Conservation (phyloP, 2,329 filamentous ascomycete genomes). For the Ceratocystis diversiconidia region DNA sequence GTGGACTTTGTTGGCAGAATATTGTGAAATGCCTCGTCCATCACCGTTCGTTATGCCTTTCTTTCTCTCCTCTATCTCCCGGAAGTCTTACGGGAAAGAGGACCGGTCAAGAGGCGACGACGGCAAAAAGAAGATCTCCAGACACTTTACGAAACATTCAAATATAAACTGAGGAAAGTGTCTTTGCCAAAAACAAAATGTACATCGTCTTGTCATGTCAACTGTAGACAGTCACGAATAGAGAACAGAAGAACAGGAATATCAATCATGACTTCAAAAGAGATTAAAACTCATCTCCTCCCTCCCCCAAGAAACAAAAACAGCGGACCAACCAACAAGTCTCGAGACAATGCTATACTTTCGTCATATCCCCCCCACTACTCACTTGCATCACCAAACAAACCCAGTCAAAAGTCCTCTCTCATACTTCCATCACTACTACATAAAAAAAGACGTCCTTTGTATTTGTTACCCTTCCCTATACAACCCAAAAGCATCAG, state of each 20-base stretch:
- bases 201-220: no score
- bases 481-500: not conserved
- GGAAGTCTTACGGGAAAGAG: not conserved
- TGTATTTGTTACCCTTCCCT: not conserved
- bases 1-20: slow-evolving; percentile 36
- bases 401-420: not conserved
- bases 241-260: not conserved
- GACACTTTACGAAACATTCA: not conserved
- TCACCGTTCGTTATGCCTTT: not conserved
- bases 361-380: not conserved
- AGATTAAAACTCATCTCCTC: not conserved
- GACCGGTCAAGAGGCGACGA: not conserved
- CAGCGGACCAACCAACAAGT: not conserved
- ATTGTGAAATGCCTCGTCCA: slow-evolving; percentile 43
- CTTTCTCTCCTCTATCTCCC: not conserved
- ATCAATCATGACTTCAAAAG: slow-evolving; percentile 2
- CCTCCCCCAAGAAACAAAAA: not conserved
- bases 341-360: not conserved
- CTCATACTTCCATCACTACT: not conserved
- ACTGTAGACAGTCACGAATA: no score
- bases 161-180: slow-evolving; percentile 3
- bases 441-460: not conserved
- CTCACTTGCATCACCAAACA: not conserved
- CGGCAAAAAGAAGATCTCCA: not conserved
- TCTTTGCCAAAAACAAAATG: not conserved